phyloP scores from a whole-genome alignment of 345 rosid species.

The Sisymbrium irio region DNA sequence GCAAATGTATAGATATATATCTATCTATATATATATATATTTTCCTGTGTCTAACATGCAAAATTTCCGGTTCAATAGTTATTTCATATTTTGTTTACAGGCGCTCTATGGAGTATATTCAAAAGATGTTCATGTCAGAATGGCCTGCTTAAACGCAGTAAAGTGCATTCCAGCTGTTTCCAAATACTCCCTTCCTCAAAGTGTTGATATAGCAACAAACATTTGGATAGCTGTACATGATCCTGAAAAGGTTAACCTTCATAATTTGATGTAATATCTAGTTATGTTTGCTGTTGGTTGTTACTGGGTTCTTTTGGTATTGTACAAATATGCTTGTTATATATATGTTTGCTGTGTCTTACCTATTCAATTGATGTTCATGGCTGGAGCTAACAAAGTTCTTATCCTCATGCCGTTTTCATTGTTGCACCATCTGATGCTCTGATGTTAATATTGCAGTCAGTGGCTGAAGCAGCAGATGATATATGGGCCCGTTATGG shows the following conservation, averaged over 20 bases:
- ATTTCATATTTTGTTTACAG: constrained; percentile 43
- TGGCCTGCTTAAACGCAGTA: constrained; percentile 95
- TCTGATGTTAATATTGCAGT: constrained; percentile 45
- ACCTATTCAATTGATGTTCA: background rate
- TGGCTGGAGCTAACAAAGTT: constrained; percentile 4
- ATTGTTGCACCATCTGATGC: constrained; percentile 10
- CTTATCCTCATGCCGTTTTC: background rate
- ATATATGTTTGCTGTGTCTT: background rate
- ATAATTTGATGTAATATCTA: background rate
- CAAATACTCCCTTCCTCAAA: constrained; percentile 63
- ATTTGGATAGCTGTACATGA: constrained; percentile 96
- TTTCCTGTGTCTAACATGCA: background rate
- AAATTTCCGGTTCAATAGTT: background rate
- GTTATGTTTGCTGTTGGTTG: constrained; percentile 8
- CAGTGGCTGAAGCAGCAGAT: constrained; percentile 87
- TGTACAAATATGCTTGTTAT: background rate
- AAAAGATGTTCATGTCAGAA: constrained; percentile 89
- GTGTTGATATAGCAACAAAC: constrained; percentile 76
- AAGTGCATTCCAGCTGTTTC: constrained; percentile 91
- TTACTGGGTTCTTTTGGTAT: background rate
- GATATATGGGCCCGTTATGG: constrained; percentile 97
- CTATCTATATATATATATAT: constrained; percentile 22
- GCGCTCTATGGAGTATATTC: constrained; percentile 91
- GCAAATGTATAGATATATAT: constrained; percentile 56
- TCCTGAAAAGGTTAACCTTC: constrained; percentile 74